These are phyloP conservation scores for Wickerhamiella spandovensis DNA, from an alignment of 805 yeast genomes.

Conservation along the genomic window DNA sequence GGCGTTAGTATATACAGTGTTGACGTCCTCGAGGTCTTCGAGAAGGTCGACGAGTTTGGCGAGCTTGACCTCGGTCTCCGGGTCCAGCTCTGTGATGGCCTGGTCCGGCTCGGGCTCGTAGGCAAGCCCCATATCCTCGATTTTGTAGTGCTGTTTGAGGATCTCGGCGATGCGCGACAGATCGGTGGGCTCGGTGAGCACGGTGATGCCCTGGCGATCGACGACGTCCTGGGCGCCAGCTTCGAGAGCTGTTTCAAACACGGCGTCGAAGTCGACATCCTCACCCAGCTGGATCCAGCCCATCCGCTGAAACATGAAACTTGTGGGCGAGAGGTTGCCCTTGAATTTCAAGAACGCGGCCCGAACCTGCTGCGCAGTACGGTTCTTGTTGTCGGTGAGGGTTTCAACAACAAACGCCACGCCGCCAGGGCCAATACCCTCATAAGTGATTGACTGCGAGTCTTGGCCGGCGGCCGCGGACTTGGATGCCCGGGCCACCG, in stretches of 20 bases:
- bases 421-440: conserved; percentile 89
- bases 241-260: conserved; percentile 65
- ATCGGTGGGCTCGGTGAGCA: conserved; percentile 52
- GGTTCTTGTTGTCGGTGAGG: conserved; percentile 72
- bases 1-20: conserved; percentile 58
- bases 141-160: conserved; percentile 42
- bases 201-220: conserved; percentile 32
- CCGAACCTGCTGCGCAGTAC: conserved; percentile 66
- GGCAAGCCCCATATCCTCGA: conserved; percentile 60
- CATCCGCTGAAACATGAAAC: conserved; percentile 60
- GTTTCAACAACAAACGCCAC: conserved; percentile 78
- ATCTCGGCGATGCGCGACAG: conserved; percentile 47
- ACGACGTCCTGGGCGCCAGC: conserved; percentile 47
- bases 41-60: conserved; percentile 46
- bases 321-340: conserved; percentile 61
- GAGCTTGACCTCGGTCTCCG: conserved; percentile 38
- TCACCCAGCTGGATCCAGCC: conserved; percentile 53
- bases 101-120: conserved; percentile 54
- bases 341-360: conserved; percentile 53
- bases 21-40: conserved; percentile 75
- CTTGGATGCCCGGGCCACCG: conserved; percentile 45
- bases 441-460: conserved; percentile 49
- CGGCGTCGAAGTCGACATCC: conserved; percentile 39
- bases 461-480: conserved; percentile 58
- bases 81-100: conserved; percentile 47